phyloP scores from a whole-genome alignment of 2,329 filamentous ascomycete species.

The Bipolaris sorokiniana region DNA sequence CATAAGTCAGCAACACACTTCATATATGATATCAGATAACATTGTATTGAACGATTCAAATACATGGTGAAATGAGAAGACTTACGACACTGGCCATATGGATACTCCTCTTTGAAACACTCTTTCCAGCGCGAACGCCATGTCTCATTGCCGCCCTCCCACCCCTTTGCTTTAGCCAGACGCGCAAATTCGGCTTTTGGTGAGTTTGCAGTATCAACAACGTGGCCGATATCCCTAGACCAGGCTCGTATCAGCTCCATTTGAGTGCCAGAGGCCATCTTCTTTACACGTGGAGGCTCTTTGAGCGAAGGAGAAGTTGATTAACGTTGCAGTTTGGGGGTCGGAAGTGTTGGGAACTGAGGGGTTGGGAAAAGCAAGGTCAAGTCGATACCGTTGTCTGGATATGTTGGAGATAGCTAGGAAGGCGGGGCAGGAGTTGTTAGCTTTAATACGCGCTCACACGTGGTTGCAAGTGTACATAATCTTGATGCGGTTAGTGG shows the following conservation, averaged over 20 bases:
- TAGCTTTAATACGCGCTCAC: constrained; percentile 4
- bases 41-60: background rate
- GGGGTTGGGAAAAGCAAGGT: background rate
- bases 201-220: constrained; percentile 11
- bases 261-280: constrained; percentile 17
- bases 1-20: background rate
- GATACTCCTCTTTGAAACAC: constrained; percentile 27
- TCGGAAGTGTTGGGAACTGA: background rate
- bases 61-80: background rate
- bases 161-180: constrained; percentile 27
- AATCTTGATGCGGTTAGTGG: constrained; percentile 10
- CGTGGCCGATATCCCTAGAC: constrained; percentile 19
- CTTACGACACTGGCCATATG: constrained; percentile 17
- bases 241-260: constrained; percentile 18
- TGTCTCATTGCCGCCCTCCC: constrained; percentile 22
- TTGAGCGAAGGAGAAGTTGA: background rate
- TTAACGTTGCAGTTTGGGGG: background rate
- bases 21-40: background rate
- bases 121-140: constrained; percentile 25
- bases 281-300: background rate
- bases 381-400: background rate
- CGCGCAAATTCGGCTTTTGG: constrained; percentile 33
- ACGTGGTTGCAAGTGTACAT: constrained; percentile 1
- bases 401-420: background rate
- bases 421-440: constrained; percentile 6